phyloP scores from a whole-genome alignment of 495 filamentous ascomycete species.

The Neurospora sp. region DNA sequence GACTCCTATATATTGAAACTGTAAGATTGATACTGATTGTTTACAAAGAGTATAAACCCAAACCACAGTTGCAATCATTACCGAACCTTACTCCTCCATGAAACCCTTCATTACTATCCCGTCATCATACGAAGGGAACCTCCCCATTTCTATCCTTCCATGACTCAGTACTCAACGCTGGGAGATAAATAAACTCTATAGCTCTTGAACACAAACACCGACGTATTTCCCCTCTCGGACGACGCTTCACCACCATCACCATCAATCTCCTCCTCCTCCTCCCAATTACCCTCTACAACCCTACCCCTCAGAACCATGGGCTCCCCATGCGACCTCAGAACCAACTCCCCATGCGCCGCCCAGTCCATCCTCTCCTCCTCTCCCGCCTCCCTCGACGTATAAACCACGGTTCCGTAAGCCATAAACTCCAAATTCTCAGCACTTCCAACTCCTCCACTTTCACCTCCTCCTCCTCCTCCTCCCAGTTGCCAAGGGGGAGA shows the following conservation, averaged over 20 bases:
- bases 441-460: not conserved
- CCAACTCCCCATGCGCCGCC: conserved; percentile 14
- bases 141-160: not conserved
- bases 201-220: not conserved
- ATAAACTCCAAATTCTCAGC: conserved; percentile 14
- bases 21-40: not conserved
- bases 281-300: no score
- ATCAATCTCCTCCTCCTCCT: not conserved
- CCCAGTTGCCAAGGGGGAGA: not conserved
- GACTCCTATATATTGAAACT: not conserved
- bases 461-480: not conserved
- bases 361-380: conserved; percentile 5
- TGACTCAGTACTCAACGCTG: not conserved
- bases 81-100: not conserved
- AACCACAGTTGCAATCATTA: not conserved
- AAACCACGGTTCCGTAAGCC: conserved; percentile 20
- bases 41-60: not conserved
- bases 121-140: not conserved
- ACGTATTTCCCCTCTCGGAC: not conserved
- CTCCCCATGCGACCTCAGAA: not conserved
- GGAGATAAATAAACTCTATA: not conserved
- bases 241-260: not conserved
- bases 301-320: no score
- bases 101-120: not conserved
- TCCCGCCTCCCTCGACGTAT: conserved; percentile 9